Conservation (phyloP, 1,284 basidiomycete genomes). For the Irpex lacteus region DNA sequence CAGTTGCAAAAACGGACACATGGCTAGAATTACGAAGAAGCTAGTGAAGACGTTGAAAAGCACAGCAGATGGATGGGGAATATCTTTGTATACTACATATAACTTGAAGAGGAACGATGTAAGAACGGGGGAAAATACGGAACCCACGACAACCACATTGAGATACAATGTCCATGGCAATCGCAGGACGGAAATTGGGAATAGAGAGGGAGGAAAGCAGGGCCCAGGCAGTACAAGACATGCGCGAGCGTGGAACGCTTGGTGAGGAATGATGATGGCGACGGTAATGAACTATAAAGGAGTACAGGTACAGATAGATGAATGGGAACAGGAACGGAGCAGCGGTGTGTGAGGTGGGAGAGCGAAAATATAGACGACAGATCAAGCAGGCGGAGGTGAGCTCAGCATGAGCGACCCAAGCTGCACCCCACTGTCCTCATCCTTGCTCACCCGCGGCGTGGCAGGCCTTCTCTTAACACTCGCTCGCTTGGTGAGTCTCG, state of each 20-base stretch:
- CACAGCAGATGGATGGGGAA: not conserved
- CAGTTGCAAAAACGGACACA: not conserved
- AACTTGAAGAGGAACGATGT: not conserved
- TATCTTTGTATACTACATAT: not conserved
- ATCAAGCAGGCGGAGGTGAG: not conserved
- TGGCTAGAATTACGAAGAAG: not conserved
- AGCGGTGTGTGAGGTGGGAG: not conserved
- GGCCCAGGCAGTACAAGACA: too few relatives aligned
- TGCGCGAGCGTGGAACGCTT: not conserved
- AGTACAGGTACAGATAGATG: not conserved
- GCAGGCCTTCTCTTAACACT: constrained; percentile 53
- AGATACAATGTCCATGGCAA: not conserved
- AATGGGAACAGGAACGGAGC: not conserved
- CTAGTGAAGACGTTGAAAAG: not conserved
- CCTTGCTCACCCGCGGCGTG: constrained; percentile 11
- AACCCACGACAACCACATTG: not conserved
- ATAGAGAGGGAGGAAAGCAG: not conserved
- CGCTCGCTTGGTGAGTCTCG: constrained; percentile 60
- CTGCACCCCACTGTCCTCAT: constrained; percentile 11
- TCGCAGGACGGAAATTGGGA: not conserved
- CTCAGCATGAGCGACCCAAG: not conserved
- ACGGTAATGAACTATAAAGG: not conserved
- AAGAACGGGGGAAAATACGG: not conserved
- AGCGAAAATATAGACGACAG: not conserved
- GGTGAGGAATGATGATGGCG: not conserved